Conservation (phyloP, 78 protist species). For the Polysphondylium violaceum region DNA sequence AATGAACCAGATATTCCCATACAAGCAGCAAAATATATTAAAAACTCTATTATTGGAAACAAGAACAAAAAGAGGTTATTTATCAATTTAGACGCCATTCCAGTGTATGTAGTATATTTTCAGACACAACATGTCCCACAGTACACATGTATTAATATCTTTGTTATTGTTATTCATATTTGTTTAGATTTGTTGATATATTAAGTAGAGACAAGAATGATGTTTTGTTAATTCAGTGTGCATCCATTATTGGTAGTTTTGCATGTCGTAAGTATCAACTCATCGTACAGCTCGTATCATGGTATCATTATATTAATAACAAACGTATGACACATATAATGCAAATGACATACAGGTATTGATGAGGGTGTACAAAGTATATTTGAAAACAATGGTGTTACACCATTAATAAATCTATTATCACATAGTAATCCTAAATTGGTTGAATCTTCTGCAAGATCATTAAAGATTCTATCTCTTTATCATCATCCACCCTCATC, state of each 20-base stretch:
- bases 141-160: not conserved
- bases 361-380: conserved; percentile 42
- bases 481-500: conserved; percentile 36
- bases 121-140: not conserved
- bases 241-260: conserved; percentile 67
- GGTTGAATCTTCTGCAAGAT: conserved; percentile 67
- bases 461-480: conserved; percentile 23
- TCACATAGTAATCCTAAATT: conserved; percentile 48
- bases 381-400: conserved; percentile 16
- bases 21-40: conserved; percentile 62
- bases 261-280: conserved; percentile 29
- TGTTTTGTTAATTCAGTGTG: conserved; percentile 37
- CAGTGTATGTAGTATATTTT: conserved; percentile 18
- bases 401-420: conserved; percentile 28
- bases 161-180: not conserved
- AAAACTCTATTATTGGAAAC: conserved; percentile 60
- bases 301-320: not conserved
- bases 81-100: conserved; percentile 14
- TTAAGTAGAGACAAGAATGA: conserved; percentile 38
- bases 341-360: conserved; percentile 3
- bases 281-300: not conserved
- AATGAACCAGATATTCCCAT: not conserved
- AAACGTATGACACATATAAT: too few relatives aligned
- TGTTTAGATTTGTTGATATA: conserved; percentile 39
- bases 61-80: conserved; percentile 34